Conservation (phyloP, 2,329 filamentous ascomycete genomes). For the Harringtonia aguacate region DNA sequence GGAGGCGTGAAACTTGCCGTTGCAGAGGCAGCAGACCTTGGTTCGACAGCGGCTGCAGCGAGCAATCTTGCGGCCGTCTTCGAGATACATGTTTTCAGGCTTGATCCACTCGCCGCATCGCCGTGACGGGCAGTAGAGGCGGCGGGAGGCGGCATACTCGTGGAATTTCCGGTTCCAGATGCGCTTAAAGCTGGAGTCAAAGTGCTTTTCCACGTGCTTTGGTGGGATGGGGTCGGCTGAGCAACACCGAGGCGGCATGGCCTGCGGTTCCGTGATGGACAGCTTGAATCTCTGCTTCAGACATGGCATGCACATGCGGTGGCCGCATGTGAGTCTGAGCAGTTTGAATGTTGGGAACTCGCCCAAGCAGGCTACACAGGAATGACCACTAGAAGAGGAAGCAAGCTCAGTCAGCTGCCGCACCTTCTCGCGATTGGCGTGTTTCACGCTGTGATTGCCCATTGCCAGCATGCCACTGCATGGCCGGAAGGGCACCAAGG, state of each 20-base stretch:
- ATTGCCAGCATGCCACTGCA: too few relatives aligned
- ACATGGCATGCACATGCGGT: slow-evolving; percentile 72
- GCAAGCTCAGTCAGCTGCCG: not conserved
- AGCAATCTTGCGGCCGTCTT: slow-evolving; percentile 52
- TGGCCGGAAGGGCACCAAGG: too few relatives aligned
- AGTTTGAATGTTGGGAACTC: slow-evolving; percentile 53
- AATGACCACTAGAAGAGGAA: slow-evolving; percentile 28
- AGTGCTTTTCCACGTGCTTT: slow-evolving; percentile 64
- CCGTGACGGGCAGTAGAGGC: slow-evolving; percentile 64
- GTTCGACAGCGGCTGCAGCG: slow-evolving; percentile 61
- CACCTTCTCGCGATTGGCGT: not conserved
- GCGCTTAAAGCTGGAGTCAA: slow-evolving; percentile 63
- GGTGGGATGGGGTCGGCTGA: slow-evolving; percentile 61
- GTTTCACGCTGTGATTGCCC: too few relatives aligned
- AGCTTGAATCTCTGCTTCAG: slow-evolving; percentile 64
- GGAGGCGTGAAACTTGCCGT: slow-evolving; percentile 60
- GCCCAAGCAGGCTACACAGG: slow-evolving; percentile 65
- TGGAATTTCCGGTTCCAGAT: slow-evolving; percentile 72
- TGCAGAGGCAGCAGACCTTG: slow-evolving; percentile 66
- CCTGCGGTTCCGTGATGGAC: slow-evolving; percentile 64
- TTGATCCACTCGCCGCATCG: slow-evolving; percentile 74
- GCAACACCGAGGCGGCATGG: slow-evolving; percentile 83
- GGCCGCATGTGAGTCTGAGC: slow-evolving; percentile 64
- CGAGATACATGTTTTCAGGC: slow-evolving; percentile 54
- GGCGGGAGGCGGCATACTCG: slow-evolving; percentile 63